phyloP scores from a whole-genome alignment of 1,139 yeast genomes.

The Hyphopichia burtonii region DNA sequence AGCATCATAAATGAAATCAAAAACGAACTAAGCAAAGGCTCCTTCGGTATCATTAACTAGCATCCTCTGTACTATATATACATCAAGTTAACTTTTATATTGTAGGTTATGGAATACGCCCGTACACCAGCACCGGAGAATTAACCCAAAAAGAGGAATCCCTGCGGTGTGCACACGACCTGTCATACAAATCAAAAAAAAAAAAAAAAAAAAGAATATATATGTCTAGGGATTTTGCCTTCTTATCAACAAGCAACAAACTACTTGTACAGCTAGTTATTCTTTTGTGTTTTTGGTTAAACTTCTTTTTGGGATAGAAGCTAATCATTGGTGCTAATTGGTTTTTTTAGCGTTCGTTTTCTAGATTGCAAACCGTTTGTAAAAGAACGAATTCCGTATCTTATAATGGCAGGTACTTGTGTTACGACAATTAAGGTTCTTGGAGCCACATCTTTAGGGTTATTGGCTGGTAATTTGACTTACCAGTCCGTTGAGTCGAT shows the following conservation, averaged over 20 bases:
- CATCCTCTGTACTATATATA: neutral
- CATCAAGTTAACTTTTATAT: too few species aligned
- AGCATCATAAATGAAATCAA: conserved; percentile 36
- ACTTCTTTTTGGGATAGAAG: too few species aligned
- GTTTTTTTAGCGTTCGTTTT: neutral
- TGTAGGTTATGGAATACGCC: too few species aligned
- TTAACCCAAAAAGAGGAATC: too few species aligned
- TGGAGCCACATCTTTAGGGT: conserved; percentile 54
- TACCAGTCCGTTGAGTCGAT: conserved; percentile 34
- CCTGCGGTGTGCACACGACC: neutral
- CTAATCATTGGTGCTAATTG: neutral
- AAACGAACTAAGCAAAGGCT: conserved; percentile 43
- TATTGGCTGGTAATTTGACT: conserved; percentile 42
- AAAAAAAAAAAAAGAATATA: neutral
- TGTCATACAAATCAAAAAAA: neutral
- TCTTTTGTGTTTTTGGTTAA: too few species aligned
- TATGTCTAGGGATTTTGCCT: neutral
- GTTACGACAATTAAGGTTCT: conserved; percentile 48
- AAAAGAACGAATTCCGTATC: too few species aligned
- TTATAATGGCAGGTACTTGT: conserved; percentile 44
- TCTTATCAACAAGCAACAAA: neutral
- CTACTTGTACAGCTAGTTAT: too few species aligned
- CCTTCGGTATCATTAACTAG: conserved; percentile 36
- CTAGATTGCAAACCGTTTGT: too few species aligned
- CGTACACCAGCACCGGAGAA: too few species aligned